Percentiles rank a stretch among this genome's conserved stretches.
phyloP scores from a whole-genome alignment of 2,329 filamentous ascomycete genomes.

The Ceratocystis colombiana region DNA sequence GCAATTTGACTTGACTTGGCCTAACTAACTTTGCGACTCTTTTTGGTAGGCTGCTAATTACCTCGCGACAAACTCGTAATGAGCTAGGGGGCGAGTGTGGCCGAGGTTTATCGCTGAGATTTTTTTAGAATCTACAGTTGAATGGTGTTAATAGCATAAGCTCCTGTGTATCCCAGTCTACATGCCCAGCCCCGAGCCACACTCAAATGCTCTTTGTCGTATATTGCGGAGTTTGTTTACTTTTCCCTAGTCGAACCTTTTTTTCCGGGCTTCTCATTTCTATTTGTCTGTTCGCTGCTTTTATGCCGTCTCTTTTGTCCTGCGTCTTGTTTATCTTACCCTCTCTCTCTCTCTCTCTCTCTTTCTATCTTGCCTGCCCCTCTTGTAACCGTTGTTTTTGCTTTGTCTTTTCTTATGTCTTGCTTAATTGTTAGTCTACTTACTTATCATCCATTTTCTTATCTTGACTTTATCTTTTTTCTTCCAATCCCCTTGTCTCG shows the following conservation, averaged over 20 bases:
- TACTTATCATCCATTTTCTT: slow-evolving; percentile 7
- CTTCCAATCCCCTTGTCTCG: no score
- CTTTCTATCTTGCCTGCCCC: neutral
- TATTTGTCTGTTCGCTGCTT: neutral
- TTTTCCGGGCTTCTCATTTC: neutral
- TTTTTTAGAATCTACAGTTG: no score
- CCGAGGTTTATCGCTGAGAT: no score
- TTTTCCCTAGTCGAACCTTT: neutral
- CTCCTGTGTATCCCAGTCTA: neutral
- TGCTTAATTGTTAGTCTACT: slow-evolving; percentile 7
- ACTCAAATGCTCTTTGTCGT: neutral
- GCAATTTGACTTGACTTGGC: neutral
- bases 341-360: neutral
- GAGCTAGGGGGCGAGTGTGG: neutral
- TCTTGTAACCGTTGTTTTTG: no score
- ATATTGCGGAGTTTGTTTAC: neutral
- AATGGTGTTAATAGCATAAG: neutral
- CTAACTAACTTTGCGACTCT: neutral
- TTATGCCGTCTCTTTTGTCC: neutral
- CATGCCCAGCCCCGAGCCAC: neutral
- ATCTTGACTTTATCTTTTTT: neutral
- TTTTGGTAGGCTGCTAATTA: slow-evolving; percentile 26
- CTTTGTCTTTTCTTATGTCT: slow-evolving; percentile 6
- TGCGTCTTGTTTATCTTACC: neutral
- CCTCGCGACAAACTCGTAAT: slow-evolving; percentile 18